A percentile compares a stretch with the other conserved stretches of the same genome.
Evolutionary conservation across 2,329 filamentous ascomycete species (phyloP).

Genomic region (Seiridium unicorne): DNA sequence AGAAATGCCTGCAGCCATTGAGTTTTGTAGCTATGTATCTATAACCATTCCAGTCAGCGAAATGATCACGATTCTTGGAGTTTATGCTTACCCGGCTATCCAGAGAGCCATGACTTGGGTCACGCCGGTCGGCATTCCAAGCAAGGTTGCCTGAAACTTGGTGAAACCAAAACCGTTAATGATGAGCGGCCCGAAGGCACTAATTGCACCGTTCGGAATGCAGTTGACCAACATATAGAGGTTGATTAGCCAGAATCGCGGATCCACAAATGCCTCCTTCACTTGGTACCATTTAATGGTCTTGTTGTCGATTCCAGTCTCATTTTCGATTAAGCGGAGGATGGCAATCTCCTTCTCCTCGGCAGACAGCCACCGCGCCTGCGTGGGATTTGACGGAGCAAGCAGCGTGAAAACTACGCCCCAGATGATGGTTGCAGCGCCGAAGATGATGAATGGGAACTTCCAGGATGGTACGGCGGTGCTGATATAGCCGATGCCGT

Average conservation of each 20-base stretch:
- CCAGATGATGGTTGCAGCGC: constrained; percentile 56
- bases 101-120: constrained; percentile 1
- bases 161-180: constrained; percentile 1
- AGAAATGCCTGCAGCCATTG: background rate
- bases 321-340: constrained; percentile 52
- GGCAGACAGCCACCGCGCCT: constrained; percentile 47
- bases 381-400: constrained; percentile 57
- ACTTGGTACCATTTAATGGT: constrained; percentile 53
- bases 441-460: constrained; percentile 66
- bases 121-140: constrained; percentile 3
- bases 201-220: constrained; percentile 59
- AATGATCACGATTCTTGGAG: background rate
- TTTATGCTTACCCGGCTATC: background rate
- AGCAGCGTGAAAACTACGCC: constrained; percentile 58
- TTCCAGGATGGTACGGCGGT: constrained; percentile 60
- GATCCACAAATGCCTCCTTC: constrained; percentile 53
- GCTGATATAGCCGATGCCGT: constrained; percentile 59
- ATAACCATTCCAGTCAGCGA: background rate
- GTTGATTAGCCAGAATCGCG: constrained; percentile 59
- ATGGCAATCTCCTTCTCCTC: constrained; percentile 54
- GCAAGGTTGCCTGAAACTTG: background rate
- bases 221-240: constrained; percentile 50
- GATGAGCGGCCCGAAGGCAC: background rate
- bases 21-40: background rate
- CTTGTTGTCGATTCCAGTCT: constrained; percentile 59